Evolutionary conservation across 1,139 yeast species (phyloP), one percentile per base, ranked within the genome.

Genomic region (Geotrichum australiense): DNA sequence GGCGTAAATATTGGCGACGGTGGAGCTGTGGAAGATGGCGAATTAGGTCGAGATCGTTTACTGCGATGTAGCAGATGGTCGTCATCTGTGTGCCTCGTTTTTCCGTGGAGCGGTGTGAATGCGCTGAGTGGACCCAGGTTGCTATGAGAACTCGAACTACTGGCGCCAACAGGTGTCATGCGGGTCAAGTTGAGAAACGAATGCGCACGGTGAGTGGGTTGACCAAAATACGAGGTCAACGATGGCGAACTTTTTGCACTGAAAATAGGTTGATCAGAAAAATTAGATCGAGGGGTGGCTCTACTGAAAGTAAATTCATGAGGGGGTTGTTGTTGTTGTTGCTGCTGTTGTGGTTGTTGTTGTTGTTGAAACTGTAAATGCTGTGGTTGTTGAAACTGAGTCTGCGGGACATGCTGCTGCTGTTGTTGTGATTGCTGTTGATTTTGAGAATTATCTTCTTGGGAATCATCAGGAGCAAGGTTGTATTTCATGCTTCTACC

Each of bases 1-100:
- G 68, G 63, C 2, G 66, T 53, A 39, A 62, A 58, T 2, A 63
- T 55, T n/a, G 73, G 70, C 10, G 72, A 65, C 5, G 75, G 67
- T 3, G 86, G 85, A 0, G 84, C 80, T 31, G 80, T 74, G 14
- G 81, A 76, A 24, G 78, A 72, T 38, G 86, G 89, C n/a, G 89
- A 79, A 57, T 76, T 81, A 30, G 94, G 94, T 50, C 93, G 66
- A 37, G 91, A 79, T 53, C 73, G 76, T 56, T 81, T 80, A 39
- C 76, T 65, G 41, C 78, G 68, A 39, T 65, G 68, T 43, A 55
- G 71, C 8, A 28, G 31, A 70, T 57, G 67, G 46, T 71, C 74
- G 31, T 71, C 65, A 12, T 69, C 68, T 38, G 54, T 58, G 30
- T 49, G 53, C 30, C 53, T 49, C 24, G 41, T 46, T 35, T 42